A percentile compares a stretch with the other conserved stretches of the same genome.
phyloP scores from a whole-genome alignment of 192 early-diverging fungal species.

The Backusella westeae region DNA sequence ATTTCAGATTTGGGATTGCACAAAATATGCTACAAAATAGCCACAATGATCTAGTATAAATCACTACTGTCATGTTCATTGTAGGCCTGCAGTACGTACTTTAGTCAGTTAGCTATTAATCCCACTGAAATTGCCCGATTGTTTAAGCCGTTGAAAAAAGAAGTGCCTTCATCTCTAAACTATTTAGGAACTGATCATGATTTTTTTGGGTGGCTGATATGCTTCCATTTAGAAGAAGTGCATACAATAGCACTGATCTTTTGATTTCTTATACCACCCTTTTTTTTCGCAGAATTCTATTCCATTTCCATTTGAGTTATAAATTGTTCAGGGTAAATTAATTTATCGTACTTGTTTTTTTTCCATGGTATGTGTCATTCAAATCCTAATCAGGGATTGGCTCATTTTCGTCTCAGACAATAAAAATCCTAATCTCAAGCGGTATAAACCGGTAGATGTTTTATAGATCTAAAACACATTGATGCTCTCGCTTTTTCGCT shows the following conservation, averaged over 20 bases:
- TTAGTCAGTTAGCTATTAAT: too few relatives aligned
- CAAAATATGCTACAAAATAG: background rate
- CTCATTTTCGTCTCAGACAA: slow-evolving; percentile 1
- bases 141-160: too few relatives aligned
- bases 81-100: too few relatives aligned
- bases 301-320: background rate
- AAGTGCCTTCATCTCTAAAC: too few relatives aligned
- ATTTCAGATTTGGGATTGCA: background rate
- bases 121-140: too few relatives aligned
- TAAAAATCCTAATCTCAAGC: background rate
- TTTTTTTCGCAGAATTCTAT: background rate
- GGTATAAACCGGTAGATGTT: background rate
- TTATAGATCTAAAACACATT: background rate
- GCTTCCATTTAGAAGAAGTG: background rate
- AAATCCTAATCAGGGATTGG: background rate
- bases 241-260: background rate
- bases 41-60: background rate
- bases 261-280: background rate
- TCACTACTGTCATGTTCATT: too few relatives aligned
- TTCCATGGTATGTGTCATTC: background rate
- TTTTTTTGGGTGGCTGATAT: too few relatives aligned
- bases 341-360: background rate
- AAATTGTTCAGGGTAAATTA: background rate
- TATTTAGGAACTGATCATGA: too few relatives aligned
- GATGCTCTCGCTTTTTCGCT: background rate